These are phyloP conservation scores for Eucalyptus dawsonii DNA, from an alignment of 345 rosid genomes.

Conservation along the genomic window DNA sequence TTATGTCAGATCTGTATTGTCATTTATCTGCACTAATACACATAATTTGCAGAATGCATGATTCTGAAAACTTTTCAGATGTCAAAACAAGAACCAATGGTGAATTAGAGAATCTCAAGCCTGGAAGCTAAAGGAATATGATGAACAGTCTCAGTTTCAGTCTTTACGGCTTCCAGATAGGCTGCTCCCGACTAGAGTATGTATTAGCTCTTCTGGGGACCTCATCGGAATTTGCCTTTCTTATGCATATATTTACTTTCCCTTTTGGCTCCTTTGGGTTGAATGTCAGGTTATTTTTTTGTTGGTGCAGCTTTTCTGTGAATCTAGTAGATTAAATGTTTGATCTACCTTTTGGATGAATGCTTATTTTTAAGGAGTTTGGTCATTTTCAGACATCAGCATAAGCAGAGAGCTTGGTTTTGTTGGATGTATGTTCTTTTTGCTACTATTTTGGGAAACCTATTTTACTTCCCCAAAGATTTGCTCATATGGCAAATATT, in stretches of 20 bases:
- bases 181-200: slow-evolving; percentile 33
- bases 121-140: slow-evolving; percentile 56
- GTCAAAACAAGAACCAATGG: slow-evolving; percentile 47
- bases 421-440: neutral
- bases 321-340: neutral
- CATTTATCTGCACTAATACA: neutral
- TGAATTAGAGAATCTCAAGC: slow-evolving; percentile 48
- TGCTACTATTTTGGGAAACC: neutral
- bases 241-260: neutral
- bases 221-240: neutral
- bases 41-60: slow-evolving; percentile 35
- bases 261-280: neutral
- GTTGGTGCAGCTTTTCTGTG: neutral
- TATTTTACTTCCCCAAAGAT: neutral
- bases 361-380: neutral
- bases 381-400: neutral
- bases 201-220: neutral
- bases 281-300: neutral
- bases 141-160: slow-evolving; percentile 44
- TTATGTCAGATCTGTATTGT: neutral
- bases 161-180: slow-evolving; percentile 55
- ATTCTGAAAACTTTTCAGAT: slow-evolving; percentile 26
- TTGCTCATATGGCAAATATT: neutral
- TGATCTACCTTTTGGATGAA: neutral
- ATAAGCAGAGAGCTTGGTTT: neutral